These are phyloP conservation scores for Botryobasidium botryosum DNA, from an alignment of 768 basidiomycete species.

Conservation along the genomic window DNA sequence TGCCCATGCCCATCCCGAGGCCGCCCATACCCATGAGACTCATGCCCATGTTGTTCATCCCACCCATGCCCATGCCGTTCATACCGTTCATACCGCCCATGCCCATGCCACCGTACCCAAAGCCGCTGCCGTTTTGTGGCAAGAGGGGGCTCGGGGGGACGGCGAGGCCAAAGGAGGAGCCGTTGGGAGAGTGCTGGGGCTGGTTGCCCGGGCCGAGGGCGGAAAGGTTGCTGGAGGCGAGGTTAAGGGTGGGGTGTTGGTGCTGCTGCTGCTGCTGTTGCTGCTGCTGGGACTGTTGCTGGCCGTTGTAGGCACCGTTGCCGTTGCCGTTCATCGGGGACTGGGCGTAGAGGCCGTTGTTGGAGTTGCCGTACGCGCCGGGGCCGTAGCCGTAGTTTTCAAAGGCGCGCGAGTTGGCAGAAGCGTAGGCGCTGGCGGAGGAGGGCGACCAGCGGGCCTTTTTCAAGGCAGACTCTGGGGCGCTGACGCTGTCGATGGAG, in stretches of 20 bases:
- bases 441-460: constrained; percentile 82
- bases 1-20: constrained; percentile 16
- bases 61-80: constrained; percentile 13
- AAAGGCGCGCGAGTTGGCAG: constrained; percentile 40
- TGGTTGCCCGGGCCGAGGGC: no score
- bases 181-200: no score
- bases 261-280: constrained; percentile 24
- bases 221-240: no score
- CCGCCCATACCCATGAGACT: constrained; percentile 12
- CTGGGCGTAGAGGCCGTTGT: constrained; percentile 4
- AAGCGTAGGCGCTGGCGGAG: constrained; percentile 26
- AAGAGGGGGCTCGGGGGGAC: no score
- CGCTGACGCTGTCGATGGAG: constrained; percentile 40
- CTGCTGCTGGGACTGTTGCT: constrained; percentile 29
- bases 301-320: constrained; percentile 15
- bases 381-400: constrained; percentile 81
- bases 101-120: constrained; percentile 36
- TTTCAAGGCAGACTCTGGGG: constrained; percentile 66
- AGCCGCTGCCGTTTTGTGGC: constrained; percentile 32
- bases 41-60: constrained; percentile 32
- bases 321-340: constrained; percentile 21
- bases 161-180: no score
- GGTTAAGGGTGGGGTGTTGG: constrained; percentile 12
- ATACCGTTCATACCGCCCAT: constrained; percentile 43
- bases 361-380: constrained; percentile 26